Percentiles rank a stretch among this genome's conserved stretches.
phyloP scores from a whole-genome alignment of 768 basidiomycete species.

The Galerina marginata region DNA sequence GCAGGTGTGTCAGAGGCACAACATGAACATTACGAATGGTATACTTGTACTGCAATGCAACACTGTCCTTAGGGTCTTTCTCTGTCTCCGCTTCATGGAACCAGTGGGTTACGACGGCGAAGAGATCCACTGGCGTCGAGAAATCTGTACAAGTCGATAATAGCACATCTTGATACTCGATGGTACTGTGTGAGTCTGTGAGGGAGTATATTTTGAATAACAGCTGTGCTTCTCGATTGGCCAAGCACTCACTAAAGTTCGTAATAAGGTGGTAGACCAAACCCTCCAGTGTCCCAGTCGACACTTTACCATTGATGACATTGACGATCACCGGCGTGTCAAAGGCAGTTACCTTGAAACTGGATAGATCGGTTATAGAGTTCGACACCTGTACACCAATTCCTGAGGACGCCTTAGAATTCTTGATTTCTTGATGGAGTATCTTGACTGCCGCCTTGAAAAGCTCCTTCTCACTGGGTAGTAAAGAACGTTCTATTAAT shows the following conservation, averaged over 20 bases:
- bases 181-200: slow-evolving; percentile 35
- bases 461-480: too few species aligned
- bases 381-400: slow-evolving; percentile 21
- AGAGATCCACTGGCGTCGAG: slow-evolving; percentile 44
- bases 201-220: not conserved
- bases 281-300: slow-evolving; percentile 47
- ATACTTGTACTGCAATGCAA: slow-evolving; percentile 40
- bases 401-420: slow-evolving; percentile 25
- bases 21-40: slow-evolving; percentile 11
- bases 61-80: slow-evolving; percentile 29
- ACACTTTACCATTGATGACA: slow-evolving; percentile 34
- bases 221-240: not conserved
- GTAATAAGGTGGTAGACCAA: slow-evolving; percentile 44
- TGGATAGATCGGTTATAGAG: slow-evolving; percentile 11
- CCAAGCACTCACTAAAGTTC: slow-evolving; percentile 32
- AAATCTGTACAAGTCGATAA: slow-evolving; percentile 47
- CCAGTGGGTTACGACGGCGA: slow-evolving; percentile 39
- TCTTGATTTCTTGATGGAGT: too few species aligned
- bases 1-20: not conserved
- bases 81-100: slow-evolving; percentile 38
- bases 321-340: slow-evolving; percentile 31
- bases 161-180: slow-evolving; percentile 43
- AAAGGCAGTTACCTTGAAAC: slow-evolving; percentile 26
- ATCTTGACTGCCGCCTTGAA: too few species aligned
- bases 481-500: too few species aligned